Evolutionary conservation across 192 early-diverging fungal species (phyloP).

Genomic region (Umbelopsis sp.): DNA sequence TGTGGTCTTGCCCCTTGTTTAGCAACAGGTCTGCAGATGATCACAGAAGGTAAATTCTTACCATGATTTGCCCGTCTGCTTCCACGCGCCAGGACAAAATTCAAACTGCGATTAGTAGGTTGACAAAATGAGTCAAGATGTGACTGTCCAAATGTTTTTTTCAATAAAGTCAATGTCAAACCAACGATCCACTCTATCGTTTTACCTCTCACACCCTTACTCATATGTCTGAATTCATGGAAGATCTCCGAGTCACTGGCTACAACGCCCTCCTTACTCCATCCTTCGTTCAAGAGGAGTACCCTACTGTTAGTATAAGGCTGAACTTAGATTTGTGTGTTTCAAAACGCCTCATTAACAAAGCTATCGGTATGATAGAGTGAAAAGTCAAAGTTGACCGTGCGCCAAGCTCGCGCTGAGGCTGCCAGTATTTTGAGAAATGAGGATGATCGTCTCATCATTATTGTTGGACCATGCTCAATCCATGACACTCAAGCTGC

Average conservation of each 20-base stretch:
- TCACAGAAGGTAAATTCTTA: too few relatives aligned
- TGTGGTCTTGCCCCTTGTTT: too few relatives aligned
- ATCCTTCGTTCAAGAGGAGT: conserved; percentile 86
- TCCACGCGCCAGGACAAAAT: not conserved
- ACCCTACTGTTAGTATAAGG: conserved; percentile 61
- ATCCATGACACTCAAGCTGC: conserved; percentile 93
- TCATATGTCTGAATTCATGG: conserved; percentile 51
- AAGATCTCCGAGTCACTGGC: conserved; percentile 86
- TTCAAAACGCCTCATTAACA: not conserved
- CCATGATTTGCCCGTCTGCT: too few relatives aligned
- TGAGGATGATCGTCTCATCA: conserved; percentile 84
- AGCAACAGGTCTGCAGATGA: too few relatives aligned
- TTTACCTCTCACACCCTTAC: conserved; percentile 1
- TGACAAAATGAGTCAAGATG: conserved; percentile 17
- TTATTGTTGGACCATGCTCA: conserved; percentile 94
- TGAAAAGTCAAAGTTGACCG: conserved; percentile 41
- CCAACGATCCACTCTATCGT: not conserved
- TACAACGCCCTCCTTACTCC: conserved; percentile 94
- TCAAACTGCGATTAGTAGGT: not conserved
- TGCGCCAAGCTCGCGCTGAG: conserved; percentile 57
- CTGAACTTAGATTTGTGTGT: not conserved
- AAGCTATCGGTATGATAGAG: conserved; percentile 29
- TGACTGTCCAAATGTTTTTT: conserved; percentile 8
- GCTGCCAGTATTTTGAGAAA: conserved; percentile 76
- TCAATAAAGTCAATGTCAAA: not conserved